Conservation (phyloP, 495 filamentous ascomycete genomes). For the Penicillium ucsense region DNA sequence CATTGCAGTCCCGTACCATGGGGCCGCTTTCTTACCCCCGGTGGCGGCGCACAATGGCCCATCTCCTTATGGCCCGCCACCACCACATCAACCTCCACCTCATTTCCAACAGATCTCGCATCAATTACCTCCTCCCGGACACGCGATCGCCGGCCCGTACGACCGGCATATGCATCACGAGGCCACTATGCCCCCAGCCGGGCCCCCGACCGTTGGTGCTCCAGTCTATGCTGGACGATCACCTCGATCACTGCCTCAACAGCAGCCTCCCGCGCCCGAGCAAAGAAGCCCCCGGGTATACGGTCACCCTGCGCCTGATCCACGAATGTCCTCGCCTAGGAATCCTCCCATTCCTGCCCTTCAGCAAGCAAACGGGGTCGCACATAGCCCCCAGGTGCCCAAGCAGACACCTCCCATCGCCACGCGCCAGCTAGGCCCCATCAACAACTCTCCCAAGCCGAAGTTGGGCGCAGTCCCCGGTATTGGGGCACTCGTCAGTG, state of each 20-base stretch:
- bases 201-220: constrained; percentile 13
- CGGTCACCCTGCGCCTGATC: constrained; percentile 15
- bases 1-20: constrained; percentile 25
- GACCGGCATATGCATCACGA: constrained; percentile 29
- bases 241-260: constrained; percentile 23
- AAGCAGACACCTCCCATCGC: constrained; percentile 23
- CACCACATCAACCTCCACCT: constrained; percentile 14
- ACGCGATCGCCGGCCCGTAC: constrained; percentile 18
- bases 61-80: constrained; percentile 21
- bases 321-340: constrained; percentile 31
- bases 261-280: constrained; percentile 8
- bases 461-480: constrained; percentile 39
- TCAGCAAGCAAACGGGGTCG: constrained; percentile 16
- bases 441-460: constrained; percentile 14
- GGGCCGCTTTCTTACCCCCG: constrained; percentile 27
- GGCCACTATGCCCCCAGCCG: constrained; percentile 13
- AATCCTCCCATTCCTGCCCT: constrained; percentile 17
- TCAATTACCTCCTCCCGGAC: constrained; percentile 19
- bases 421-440: constrained; percentile 12
- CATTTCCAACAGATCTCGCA: constrained; percentile 17
- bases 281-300: constrained; percentile 27
- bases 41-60: constrained; percentile 20
- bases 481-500: constrained; percentile 44
- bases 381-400: constrained; percentile 21
- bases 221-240: constrained; percentile 25